These are phyloP conservation scores for Phaeolepiota aurea DNA, from an alignment of 768 basidiomycete genomes.

Conservation along the genomic window DNA sequence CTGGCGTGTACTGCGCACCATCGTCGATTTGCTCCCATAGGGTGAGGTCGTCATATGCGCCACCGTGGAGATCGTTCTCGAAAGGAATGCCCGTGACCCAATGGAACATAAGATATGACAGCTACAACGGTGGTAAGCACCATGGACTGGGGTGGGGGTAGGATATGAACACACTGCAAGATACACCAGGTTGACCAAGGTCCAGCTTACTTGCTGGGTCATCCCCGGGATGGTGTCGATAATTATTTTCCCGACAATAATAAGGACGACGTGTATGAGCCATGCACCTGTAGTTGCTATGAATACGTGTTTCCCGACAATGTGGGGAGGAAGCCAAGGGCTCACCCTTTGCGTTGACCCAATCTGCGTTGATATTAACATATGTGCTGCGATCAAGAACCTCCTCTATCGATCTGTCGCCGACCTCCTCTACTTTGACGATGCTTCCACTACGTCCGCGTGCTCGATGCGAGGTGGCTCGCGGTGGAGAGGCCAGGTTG, in stretches of 20 bases:
- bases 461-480: slow-evolving; percentile 22
- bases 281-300: slow-evolving; percentile 72
- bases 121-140: slow-evolving; percentile 32
- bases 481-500: slow-evolving; percentile 23
- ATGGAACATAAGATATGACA: slow-evolving; percentile 99
- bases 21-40: slow-evolving; percentile 99
- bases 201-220: slow-evolving; percentile 93
- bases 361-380: slow-evolving; percentile 81
- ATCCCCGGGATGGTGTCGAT: slow-evolving; percentile 93
- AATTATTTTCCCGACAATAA: slow-evolving; percentile 82
- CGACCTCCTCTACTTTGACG: slow-evolving; percentile 81
- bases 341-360: slow-evolving; percentile 90
- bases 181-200: slow-evolving; percentile 84
- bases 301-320: slow-evolving; percentile 2
- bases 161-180: slow-evolving; percentile 57
- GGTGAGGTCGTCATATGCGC: slow-evolving; percentile 95
- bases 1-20: slow-evolving; percentile 96
- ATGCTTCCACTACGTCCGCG: slow-evolving; percentile 64
- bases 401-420: slow-evolving; percentile 64
- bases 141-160: not conserved
- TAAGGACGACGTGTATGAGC: slow-evolving; percentile 94
- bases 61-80: slow-evolving; percentile 76
- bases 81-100: slow-evolving; percentile 97
- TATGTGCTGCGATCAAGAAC: slow-evolving; percentile 73
- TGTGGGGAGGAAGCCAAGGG: slow-evolving; percentile 2